Percentiles rank a stretch among this genome's conserved stretches.
Conservation (phyloP, 2,329 filamentous ascomycete species). For the Verticillium longisporum region DNA sequence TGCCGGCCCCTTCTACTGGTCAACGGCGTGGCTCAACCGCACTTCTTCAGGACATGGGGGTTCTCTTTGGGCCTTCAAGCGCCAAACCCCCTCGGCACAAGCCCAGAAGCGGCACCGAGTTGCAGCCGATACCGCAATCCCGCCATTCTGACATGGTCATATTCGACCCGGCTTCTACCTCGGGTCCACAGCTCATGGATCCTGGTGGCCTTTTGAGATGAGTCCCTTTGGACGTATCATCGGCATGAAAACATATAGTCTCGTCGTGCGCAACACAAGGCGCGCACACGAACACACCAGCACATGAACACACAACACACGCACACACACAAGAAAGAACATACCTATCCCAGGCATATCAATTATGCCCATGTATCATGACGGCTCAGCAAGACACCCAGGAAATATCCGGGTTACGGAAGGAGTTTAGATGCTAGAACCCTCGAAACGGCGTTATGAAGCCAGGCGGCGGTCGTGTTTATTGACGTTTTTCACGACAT, state of each 20-base stretch:
- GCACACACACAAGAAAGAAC: neutral
- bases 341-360: neutral
- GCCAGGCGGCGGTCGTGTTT: neutral
- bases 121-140: conserved; percentile 39
- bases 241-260: neutral
- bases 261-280: neutral
- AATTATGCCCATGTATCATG: conserved; percentile 5
- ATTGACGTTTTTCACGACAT: neutral
- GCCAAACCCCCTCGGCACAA: conserved; percentile 22
- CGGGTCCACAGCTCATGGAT: conserved; percentile 28
- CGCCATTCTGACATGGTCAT: conserved; percentile 21
- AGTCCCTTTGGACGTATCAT: conserved; percentile 9
- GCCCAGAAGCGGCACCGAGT: conserved; percentile 30
- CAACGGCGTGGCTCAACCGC: conserved; percentile 48
- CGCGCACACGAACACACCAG: neutral
- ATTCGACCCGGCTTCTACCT: conserved; percentile 21
- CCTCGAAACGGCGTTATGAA: conserved; percentile 5
- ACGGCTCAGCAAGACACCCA: conserved; percentile 1
- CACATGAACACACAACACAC: neutral
- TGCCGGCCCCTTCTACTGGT: conserved; percentile 37
- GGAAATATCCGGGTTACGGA: neutral
- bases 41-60: conserved; percentile 52
- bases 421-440: conserved; percentile 7
- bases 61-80: conserved; percentile 38
- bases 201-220: conserved; percentile 29